Conservation (phyloP, 2,329 filamentous ascomycete genomes). For the Podosphaera aphanis region DNA sequence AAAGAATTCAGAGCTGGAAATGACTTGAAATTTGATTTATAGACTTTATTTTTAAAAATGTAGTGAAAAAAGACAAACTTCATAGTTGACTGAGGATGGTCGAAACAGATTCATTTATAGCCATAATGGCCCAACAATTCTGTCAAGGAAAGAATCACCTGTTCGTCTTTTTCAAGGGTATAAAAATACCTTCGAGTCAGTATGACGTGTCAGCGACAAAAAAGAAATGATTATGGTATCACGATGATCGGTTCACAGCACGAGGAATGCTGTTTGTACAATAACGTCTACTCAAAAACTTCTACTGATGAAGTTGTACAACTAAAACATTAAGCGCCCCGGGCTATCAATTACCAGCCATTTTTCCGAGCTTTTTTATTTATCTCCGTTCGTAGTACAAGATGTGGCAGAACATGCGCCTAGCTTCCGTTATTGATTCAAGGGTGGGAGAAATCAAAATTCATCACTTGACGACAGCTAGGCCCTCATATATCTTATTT, state of each 20-base stretch:
- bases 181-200: not conserved
- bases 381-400: not conserved
- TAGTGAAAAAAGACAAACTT: not conserved
- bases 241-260: not conserved
- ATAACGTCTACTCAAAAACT: not conserved
- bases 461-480: conserved; percentile 47
- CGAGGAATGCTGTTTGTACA: not conserved
- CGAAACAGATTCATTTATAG: not conserved
- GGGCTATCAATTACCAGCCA: not conserved
- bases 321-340: not conserved
- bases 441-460: too few relatives aligned
- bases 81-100: not conserved
- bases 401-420: conserved; percentile 1
- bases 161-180: not conserved
- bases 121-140: not conserved
- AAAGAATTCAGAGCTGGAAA: too few relatives aligned
- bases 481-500: conserved; percentile 73
- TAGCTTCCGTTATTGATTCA: not conserved
- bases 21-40: too few relatives aligned
- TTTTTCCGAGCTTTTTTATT: not conserved
- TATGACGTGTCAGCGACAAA: not conserved
- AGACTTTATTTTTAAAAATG: too few relatives aligned
- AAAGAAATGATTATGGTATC: not conserved
- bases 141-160: not conserved
- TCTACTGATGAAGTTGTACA: not conserved